Percentiles rank a stretch among this genome's conserved stretches.
phyloP scores from a whole-genome alignment of 2,329 filamentous ascomycete species.

The Ilyonectria robusta region DNA sequence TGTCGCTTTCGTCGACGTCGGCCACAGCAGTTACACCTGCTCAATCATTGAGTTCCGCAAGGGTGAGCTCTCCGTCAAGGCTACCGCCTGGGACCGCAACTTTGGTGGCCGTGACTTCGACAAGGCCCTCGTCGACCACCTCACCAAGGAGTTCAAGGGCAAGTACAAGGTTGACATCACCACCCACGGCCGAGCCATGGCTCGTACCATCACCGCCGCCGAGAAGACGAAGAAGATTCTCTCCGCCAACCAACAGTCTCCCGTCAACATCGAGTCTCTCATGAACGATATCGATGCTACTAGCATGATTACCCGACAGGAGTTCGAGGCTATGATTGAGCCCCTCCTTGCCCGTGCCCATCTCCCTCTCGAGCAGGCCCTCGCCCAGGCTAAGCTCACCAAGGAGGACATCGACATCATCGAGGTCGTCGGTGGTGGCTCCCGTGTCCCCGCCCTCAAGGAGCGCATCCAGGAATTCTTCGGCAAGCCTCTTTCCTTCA shows the following conservation, averaged over 20 bases:
- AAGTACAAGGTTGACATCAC: constrained; percentile 98
- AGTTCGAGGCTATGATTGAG: constrained; percentile 91
- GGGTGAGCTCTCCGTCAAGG: constrained; percentile 94
- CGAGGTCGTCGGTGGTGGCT: constrained; percentile 95
- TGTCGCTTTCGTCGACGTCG: constrained; percentile 94
- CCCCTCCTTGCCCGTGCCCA: constrained; percentile 83
- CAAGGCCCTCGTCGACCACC: constrained; percentile 93
- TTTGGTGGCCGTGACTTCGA: constrained; percentile 99
- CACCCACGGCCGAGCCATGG: constrained; percentile 89
- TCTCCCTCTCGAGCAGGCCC: constrained; percentile 86
- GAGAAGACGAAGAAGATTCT: constrained; percentile 99
- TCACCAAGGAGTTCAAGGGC: constrained; percentile 95
- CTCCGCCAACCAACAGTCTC: constrained; percentile 92
- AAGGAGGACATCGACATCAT: constrained; percentile 93
- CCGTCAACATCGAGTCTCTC: constrained; percentile 96
- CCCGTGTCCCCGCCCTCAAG: constrained; percentile 94
- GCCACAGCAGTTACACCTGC: constrained; percentile 95
- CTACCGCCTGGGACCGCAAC: constrained; percentile 93
- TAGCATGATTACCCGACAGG: constrained; percentile 91
- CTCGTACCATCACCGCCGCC: constrained; percentile 87
- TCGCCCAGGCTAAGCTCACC: constrained; percentile 93
- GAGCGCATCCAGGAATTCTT: constrained; percentile 92
- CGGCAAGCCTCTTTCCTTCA: constrained; percentile 92
- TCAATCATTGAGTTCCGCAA: constrained; percentile 97
- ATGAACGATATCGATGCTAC: constrained; percentile 98